phyloP scores from a whole-genome alignment of 768 basidiomycete genomes.

The Paxillus ammoniavirescens region DNA sequence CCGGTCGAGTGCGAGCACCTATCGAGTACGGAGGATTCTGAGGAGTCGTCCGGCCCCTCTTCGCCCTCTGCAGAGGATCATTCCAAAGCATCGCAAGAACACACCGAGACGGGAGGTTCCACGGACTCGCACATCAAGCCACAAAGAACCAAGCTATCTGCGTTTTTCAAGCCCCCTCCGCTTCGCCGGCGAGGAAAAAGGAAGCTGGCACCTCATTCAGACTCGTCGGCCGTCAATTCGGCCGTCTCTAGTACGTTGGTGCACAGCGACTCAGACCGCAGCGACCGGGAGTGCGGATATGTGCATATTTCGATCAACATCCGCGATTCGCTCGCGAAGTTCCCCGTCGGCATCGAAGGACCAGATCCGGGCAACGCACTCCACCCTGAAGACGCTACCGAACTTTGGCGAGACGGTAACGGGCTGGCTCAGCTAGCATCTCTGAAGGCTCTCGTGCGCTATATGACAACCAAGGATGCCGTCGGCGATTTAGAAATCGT shows the following conservation, averaged over 20 bases:
- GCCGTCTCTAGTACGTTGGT: slow-evolving; percentile 22
- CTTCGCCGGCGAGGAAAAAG: slow-evolving; percentile 7
- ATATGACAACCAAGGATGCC: slow-evolving; percentile 43
- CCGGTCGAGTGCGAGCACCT: slow-evolving; percentile 10
- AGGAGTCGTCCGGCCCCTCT: neutral
- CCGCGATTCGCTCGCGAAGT: slow-evolving; percentile 27
- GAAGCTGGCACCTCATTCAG: slow-evolving; percentile 2
- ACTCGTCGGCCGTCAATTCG: slow-evolving; percentile 3
- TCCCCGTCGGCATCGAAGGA: slow-evolving; percentile 26
- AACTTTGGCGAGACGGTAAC: slow-evolving; percentile 27
- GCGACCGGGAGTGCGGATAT: slow-evolving; percentile 15
- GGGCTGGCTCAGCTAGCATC: slow-evolving; percentile 35
- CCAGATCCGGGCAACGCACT: slow-evolving; percentile 28
- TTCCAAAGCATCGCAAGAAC: neutral
- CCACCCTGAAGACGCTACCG: slow-evolving; percentile 28
- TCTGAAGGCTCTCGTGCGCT: slow-evolving; percentile 42
- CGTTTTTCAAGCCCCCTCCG: slow-evolving; percentile 16
- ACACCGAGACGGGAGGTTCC: neutral
- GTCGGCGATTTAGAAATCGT: slow-evolving; percentile 42
- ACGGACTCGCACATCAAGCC: neutral
- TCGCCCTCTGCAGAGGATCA: slow-evolving; percentile 6
- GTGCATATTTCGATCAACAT: slow-evolving; percentile 24
- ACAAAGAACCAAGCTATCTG: slow-evolving; percentile 12
- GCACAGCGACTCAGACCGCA: slow-evolving; percentile 9
- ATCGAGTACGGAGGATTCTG: slow-evolving; percentile 1